Base-by-base conservation (phyloP, 2,329 filamentous ascomycete species). In the Massarina eburnea region DNA sequence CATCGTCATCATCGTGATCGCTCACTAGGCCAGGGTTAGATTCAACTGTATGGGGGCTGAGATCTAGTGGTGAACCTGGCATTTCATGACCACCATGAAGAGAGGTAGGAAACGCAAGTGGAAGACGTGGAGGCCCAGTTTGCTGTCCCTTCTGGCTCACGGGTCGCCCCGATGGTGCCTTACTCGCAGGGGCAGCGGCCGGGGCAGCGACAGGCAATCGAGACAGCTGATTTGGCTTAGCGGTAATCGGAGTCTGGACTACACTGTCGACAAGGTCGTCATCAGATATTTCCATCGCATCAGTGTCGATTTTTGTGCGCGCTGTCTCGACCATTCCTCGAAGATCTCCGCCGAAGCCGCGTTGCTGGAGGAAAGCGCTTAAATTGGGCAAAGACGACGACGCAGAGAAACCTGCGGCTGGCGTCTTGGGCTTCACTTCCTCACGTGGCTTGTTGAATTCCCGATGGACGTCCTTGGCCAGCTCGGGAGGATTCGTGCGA, bases 1-100 rank as follows among this genome's bases (percentile, higher is more conserved):
- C 72, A 42, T 76, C 74, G 45, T 78, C 72, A 22, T 75, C 76
- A 45, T 77, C 75, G 57, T 76, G 73, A 50, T 78, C 76, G 53
- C 73, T 76, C 27, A 78, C 73, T 49, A 78, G 61, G 19, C 75
- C 76, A 14, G 76, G 76, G 41, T 75, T 75, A 55, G 72, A 76
- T 58, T 77, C 75, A 43, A 72, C 70, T 2, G 74, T 73, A 46
- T 76, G 67, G 24, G 76, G 76, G 50, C 72, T 75, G 48, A 76
- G 67, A 34, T 71, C 71, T 53, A 69, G 59, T 33, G 66, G 66
- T 15, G 67, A 70, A 22, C 55, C 57, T 43, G 61, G 66, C 51
- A 66, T 50, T 43, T 64, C 61, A 47, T 59, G 53, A 46, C 56
- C 55, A 48, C 48, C 54, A 15, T 60, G 58, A 43, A 59, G 57